Evolutionary conservation across 192 early-diverging fungal genomes (phyloP), one percentile per base, ranked within the genome.

Genomic region (Coemansia sp.): DNA sequence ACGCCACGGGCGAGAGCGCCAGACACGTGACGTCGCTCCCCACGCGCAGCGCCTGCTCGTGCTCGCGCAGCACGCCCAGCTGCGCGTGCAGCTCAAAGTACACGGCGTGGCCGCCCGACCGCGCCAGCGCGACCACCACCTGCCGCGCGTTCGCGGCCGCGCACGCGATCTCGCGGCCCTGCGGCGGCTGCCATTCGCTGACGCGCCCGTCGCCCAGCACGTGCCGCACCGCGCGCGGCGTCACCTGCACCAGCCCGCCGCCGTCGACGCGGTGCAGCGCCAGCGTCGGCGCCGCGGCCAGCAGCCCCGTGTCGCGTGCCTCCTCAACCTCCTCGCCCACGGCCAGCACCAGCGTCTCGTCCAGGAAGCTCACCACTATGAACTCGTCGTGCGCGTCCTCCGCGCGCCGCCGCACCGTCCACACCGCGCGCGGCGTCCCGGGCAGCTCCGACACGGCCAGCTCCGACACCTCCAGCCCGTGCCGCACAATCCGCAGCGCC

Each of bases 271-370:
- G 88, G 28, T 88, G 88, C 3, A 93, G 90, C 19, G 83, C 84
- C 23, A 99, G 71, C 1, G 98, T 99, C 0, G 92, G 90, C 5
- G 90, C 90, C 18, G 85, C 81, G 43, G 86, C 83, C 27, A 93
- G 61, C 62, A 98, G 90, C n/a, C 93, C 93, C 1, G 92, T 90
- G 74, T 98, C 96, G 56, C 92, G 87, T 1, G 97, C 92, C 5
- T 90, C 94, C 54, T 95, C 94, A 1, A 99, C 93, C 6, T 91
- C 95, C 55, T 97, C 96, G 9, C 92, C 95, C 67, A 96, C 94
- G 1, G 87, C 86, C 35, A 99, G 80, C 11, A 95, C 93, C 30
- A 99, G 72, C 8, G 96, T 99, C 6, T 92, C 91, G 65, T 94
- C 92, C 6, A 86, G 81, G 68, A 99, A 98, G 0, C 92, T 91